These are phyloP conservation scores for Globisporangium yorkense DNA, from an alignment of 352 stramenopile genomes.

Conservation along the genomic window DNA sequence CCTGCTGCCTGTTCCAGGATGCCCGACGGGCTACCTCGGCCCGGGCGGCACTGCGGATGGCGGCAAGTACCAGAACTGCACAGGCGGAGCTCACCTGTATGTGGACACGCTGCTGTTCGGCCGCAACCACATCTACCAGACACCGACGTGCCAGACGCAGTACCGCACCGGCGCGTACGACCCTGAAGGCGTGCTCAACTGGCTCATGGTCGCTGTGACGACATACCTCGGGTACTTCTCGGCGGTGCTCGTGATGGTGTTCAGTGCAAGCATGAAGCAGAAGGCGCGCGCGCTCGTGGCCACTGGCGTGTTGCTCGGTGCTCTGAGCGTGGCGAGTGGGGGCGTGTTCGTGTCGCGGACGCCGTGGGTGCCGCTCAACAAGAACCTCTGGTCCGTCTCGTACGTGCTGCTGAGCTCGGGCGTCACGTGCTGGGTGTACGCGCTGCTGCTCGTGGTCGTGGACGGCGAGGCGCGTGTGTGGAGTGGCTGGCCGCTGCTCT, in stretches of 20 bases:
- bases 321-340: conserved; percentile 10
- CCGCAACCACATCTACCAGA: conserved; percentile 50
- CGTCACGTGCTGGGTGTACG: conserved; percentile 24
- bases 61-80: conserved; percentile 51
- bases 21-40: conserved; percentile 68
- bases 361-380: conserved; percentile 69
- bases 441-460: conserved; percentile 17
- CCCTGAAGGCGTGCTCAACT: conserved; percentile 76
- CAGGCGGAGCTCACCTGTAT: conserved; percentile 69
- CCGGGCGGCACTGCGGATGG: conserved; percentile 47
- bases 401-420: conserved; percentile 52
- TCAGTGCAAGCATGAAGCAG: neutral
- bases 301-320: conserved; percentile 1
- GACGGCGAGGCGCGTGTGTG: conserved; percentile 16
- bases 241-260: conserved; percentile 23
- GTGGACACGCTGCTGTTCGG: conserved; percentile 64
- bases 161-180: conserved; percentile 68
- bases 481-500: conserved; percentile 21
- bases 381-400: conserved; percentile 81
- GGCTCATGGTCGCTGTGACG: conserved; percentile 55
- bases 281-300: conserved; percentile 5
- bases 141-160: conserved; percentile 42
- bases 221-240: conserved; percentile 60
- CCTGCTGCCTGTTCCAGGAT: conserved; percentile 48
- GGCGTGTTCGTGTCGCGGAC: conserved; percentile 6